A percentile compares a stretch with the other conserved stretches of the same genome.
These are phyloP conservation scores for Volvox carteri DNA, from an alignment of 163 green algal species.

Conservation along the genomic window DNA sequence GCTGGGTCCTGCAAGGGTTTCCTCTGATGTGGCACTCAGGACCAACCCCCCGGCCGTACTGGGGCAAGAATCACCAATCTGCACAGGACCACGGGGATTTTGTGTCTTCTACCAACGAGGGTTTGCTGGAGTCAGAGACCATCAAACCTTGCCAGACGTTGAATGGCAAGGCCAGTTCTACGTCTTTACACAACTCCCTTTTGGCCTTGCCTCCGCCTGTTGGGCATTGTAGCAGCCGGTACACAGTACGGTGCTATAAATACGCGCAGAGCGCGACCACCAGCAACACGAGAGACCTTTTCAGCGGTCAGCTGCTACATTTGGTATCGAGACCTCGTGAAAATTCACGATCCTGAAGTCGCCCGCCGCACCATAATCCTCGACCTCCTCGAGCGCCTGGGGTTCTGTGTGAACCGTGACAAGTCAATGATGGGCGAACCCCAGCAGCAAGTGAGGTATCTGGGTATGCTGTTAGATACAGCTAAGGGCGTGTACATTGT, in stretches of 20 bases:
- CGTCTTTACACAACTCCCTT: conserved; percentile 35
- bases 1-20: background rate
- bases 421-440: conserved; percentile 30
- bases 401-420: background rate
- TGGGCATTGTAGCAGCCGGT: too few species aligned
- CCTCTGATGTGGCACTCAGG: background rate
- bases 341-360: too few species aligned
- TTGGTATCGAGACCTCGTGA: too few species aligned
- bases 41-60: background rate
- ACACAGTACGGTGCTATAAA: too few species aligned
- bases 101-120: background rate
- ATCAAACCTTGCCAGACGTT: background rate
- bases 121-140: background rate
- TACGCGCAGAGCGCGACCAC: too few species aligned
- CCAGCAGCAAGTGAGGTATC: background rate
- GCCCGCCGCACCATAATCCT: background rate
- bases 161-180: conserved; percentile 2
- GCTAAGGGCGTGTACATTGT: background rate
- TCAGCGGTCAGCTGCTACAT: too few species aligned
- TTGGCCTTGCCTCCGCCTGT: conserved; percentile 16
- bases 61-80: background rate
- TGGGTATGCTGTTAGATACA: conserved; percentile 15
- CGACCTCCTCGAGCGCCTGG: background rate
- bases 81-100: background rate
- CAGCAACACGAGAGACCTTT: conserved; percentile 22